phyloP scores from a whole-genome alignment of 2,329 filamentous ascomycete species.

The Apiospora phragmitis region DNA sequence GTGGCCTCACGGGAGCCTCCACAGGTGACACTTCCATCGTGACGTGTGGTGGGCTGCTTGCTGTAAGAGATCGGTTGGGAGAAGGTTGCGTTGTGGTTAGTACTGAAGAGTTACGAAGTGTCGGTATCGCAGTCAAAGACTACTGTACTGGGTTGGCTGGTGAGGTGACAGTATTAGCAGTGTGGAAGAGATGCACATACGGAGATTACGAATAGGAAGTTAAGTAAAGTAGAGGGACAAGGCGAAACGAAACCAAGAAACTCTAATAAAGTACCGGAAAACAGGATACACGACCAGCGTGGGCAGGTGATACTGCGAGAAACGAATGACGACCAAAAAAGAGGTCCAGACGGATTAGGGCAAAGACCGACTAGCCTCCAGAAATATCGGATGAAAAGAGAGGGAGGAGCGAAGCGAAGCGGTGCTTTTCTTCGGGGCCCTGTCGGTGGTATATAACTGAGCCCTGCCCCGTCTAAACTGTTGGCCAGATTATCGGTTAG shows the following conservation, averaged over 20 bases:
- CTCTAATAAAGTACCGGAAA: neutral
- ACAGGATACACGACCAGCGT: slow-evolving; percentile 10
- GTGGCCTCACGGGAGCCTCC: neutral
- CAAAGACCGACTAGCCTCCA: neutral
- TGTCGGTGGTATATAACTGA: neutral
- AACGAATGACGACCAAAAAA: slow-evolving; percentile 2
- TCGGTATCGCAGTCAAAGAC: neutral
- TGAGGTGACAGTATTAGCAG: neutral
- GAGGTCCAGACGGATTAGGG: neutral
- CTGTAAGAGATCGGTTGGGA: neutral
- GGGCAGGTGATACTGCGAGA: neutral
- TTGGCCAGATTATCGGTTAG: neutral
- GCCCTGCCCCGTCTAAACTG: neutral
- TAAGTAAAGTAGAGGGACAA: neutral
- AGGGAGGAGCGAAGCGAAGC: neutral
- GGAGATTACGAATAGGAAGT: neutral
- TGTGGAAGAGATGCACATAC: neutral
- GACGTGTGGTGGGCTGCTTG: neutral
- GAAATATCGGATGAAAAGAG: neutral
- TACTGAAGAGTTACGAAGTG: neutral
- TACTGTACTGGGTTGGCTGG: neutral
- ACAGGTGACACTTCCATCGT: slow-evolving; percentile 2
- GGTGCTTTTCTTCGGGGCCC: neutral
- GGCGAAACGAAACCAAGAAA: neutral
- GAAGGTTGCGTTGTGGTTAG: neutral